These are phyloP conservation scores for Echinochloa phyllopogon DNA, from an alignment of 176 grass and related monocot genomes.

Conservation along the genomic window DNA sequence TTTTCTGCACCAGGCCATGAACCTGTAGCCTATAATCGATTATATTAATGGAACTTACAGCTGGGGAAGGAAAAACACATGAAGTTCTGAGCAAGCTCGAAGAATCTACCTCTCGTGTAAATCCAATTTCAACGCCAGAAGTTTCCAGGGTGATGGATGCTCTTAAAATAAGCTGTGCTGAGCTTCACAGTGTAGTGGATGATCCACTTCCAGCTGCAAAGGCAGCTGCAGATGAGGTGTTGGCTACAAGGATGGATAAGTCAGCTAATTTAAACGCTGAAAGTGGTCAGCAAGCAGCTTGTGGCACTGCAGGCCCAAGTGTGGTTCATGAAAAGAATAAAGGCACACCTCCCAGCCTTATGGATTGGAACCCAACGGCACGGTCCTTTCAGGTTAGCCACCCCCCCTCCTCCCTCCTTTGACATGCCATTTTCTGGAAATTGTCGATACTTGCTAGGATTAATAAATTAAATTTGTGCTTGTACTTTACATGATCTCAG, in stretches of 20 bases:
- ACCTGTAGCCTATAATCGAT: not conserved
- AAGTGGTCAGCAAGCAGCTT: conserved; percentile 2
- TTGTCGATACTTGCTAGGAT: not conserved
- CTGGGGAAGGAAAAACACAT: conserved; percentile 27
- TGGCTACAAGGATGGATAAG: conserved; percentile 43
- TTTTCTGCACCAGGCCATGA: not conserved
- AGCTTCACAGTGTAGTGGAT: conserved; percentile 50
- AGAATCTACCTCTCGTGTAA: conserved; percentile 13
- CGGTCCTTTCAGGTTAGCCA: conserved; percentile 44
- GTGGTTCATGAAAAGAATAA: conserved; percentile 21
- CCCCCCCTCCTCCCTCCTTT: not conserved
- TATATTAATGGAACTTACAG: conserved; percentile 42
- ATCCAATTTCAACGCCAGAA: conserved; percentile 51
- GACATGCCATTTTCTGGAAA: not conserved
- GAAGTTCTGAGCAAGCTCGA: conserved; percentile 37
- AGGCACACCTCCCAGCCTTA: conserved; percentile 33
- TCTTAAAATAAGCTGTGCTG: conserved; percentile 56
- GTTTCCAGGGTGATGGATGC: conserved; percentile 44
- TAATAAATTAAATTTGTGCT: conserved; percentile 3
- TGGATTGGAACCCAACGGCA: conserved; percentile 72
- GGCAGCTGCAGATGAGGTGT: conserved; percentile 50
- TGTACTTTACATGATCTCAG: not conserved
- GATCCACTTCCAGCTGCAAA: conserved; percentile 68
- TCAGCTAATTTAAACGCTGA: conserved; percentile 10
- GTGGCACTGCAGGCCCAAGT: conserved; percentile 26